These are phyloP conservation scores for Tuber umbilicatum DNA, from an alignment of 495 filamentous ascomycete genomes.

Conservation along the genomic window DNA sequence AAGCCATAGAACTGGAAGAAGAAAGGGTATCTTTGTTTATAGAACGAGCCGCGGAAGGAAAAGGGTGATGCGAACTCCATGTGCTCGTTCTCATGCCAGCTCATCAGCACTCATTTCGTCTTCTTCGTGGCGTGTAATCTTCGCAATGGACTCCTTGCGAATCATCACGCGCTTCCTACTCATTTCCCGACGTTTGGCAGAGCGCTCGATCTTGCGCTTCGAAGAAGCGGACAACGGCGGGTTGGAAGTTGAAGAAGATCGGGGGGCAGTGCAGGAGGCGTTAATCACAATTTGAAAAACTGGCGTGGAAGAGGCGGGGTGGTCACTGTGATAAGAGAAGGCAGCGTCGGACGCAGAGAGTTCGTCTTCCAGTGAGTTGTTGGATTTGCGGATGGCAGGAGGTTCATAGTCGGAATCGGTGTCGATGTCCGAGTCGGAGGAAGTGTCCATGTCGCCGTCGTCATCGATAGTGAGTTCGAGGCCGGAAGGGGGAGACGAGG, in stretches of 20 bases:
- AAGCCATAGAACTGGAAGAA: not conserved
- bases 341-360: not conserved
- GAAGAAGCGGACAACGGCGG: not conserved
- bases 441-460: not conserved
- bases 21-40: not conserved
- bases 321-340: not conserved
- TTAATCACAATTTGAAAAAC: not conserved
- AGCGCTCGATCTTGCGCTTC: not conserved
- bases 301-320: not conserved
- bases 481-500: not conserved
- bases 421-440: not conserved
- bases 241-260: not conserved
- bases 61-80: not conserved
- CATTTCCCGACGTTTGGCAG: not conserved
- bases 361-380: not conserved
- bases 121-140: not conserved
- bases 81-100: not conserved
- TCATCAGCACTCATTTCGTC: not conserved
- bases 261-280: not conserved
- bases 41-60: too few relatives aligned
- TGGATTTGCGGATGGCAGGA: not conserved
- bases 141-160: not conserved
- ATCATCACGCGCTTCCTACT: not conserved
- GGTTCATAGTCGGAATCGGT: not conserved
- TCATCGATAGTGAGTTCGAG: not conserved